phyloP scores from a whole-genome alignment of 2,329 filamentous ascomycete genomes.

The Colletotrichum melonis region DNA sequence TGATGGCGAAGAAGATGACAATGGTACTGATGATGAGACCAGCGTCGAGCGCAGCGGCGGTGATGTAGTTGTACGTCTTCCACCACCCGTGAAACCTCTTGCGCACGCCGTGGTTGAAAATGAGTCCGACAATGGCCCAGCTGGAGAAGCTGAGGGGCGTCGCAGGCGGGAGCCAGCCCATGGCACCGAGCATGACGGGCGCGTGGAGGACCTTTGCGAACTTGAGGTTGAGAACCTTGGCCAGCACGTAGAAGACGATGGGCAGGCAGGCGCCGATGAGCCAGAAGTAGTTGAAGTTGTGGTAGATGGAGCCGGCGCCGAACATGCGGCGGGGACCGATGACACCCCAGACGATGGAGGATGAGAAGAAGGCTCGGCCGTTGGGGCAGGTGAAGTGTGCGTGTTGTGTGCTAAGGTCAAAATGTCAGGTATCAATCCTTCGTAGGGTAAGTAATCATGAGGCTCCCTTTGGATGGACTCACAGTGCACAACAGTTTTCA shows the following conservation, averaged over 20 bases:
- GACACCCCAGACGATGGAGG: slow-evolving; percentile 67
- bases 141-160: slow-evolving; percentile 69
- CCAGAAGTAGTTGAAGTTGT: slow-evolving; percentile 36
- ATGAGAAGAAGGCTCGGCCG: slow-evolving; percentile 59
- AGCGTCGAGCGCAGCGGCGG: slow-evolving; percentile 52
- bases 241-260: slow-evolving; percentile 55
- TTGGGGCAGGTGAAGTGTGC: slow-evolving; percentile 54
- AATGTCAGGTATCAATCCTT: neutral
- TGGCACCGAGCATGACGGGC: slow-evolving; percentile 68
- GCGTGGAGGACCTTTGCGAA: slow-evolving; percentile 63
- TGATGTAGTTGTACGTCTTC: slow-evolving; percentile 57
- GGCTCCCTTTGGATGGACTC: neutral
- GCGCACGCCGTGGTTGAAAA: slow-evolving; percentile 69
- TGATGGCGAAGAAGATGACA: slow-evolving; percentile 43
- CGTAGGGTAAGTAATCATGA: neutral
- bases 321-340: slow-evolving; percentile 69
- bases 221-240: slow-evolving; percentile 42
- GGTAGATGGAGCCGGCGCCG: slow-evolving; percentile 50
- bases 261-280: slow-evolving; percentile 62
- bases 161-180: slow-evolving; percentile 66
- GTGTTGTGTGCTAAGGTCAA: slow-evolving; percentile 49
- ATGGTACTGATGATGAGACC: slow-evolving; percentile 51
- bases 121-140: slow-evolving; percentile 67
- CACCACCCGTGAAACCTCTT: slow-evolving; percentile 69
- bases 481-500: slow-evolving; percentile 51